phyloP scores from a whole-genome alignment of 306 rosid genomes.

The Cajanus cajan region DNA sequence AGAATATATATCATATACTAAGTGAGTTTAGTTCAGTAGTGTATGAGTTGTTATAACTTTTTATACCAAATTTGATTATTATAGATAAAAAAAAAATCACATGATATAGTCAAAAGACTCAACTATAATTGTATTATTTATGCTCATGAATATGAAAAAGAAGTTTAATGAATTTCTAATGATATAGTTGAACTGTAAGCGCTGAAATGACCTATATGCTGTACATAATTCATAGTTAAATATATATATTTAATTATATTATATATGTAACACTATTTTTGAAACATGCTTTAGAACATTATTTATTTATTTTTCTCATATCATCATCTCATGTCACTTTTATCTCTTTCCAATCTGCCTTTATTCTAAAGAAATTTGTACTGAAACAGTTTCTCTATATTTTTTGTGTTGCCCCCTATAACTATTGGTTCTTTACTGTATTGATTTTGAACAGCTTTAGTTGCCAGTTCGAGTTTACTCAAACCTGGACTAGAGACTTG shows the following conservation, averaged over 20 bases:
- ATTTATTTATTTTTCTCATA: not conserved
- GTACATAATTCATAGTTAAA: not conserved
- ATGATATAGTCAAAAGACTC: not conserved
- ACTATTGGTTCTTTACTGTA: not conserved
- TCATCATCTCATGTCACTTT: not conserved
- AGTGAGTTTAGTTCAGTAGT: too few relatives aligned
- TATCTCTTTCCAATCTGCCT: not conserved
- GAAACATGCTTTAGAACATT: not conserved
- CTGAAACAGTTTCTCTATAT: not conserved
- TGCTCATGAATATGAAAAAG: too few relatives aligned
- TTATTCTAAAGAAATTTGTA: not conserved
- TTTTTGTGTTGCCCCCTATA: not conserved
- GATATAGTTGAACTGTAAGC: not conserved
- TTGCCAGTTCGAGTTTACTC: not conserved
- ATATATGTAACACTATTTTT: not conserved
- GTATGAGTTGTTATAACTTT: too few relatives aligned
- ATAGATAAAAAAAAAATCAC: too few relatives aligned
- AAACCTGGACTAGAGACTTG: not conserved
- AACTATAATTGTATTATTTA: not conserved
- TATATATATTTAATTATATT: not conserved
- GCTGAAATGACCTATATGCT: not conserved
- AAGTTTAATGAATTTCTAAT: not conserved
- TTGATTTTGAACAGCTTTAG: not conserved
- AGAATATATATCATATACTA: not conserved
- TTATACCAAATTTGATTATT: too few relatives aligned